Percentiles rank a stretch among this genome's conserved stretches.
phyloP scores from a whole-genome alignment of 306 rosid genomes.

The Cercis canadensis region DNA sequence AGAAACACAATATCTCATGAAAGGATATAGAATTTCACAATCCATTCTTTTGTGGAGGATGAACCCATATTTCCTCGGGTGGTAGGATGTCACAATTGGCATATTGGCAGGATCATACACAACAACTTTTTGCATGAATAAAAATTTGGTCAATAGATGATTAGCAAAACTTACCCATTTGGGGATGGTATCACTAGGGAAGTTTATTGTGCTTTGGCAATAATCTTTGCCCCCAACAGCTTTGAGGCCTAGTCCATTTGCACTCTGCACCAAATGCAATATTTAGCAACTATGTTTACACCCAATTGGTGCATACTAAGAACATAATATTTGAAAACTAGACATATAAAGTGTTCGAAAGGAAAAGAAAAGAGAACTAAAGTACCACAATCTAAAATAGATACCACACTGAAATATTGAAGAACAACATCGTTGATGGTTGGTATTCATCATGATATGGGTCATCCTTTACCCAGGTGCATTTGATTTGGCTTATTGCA shows the following conservation, averaged over 20 bases:
- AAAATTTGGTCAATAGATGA: constrained; percentile 11
- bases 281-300: constrained; percentile 14
- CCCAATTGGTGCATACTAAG: constrained; percentile 5
- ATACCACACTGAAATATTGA: background rate
- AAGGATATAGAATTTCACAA: constrained; percentile 4
- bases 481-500: background rate
- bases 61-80: constrained; percentile 1
- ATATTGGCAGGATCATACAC: constrained; percentile 22
- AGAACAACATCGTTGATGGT: background rate
- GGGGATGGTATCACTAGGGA: constrained; percentile 81
- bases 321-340: background rate
- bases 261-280: constrained; percentile 60
- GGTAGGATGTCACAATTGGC: constrained; percentile 24
- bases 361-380: constrained; percentile 2
- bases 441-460: too few relatives aligned
- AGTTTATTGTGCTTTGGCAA: constrained; percentile 71
- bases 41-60: constrained; percentile 12
- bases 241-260: constrained; percentile 88
- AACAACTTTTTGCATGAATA: constrained; percentile 11
- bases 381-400: constrained; percentile 4
- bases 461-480: background rate
- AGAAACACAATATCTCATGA: background rate
- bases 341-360: background rate
- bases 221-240: constrained; percentile 61
- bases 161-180: constrained; percentile 77